A percentile compares a stretch with the other conserved stretches of the same genome.
These are phyloP conservation scores for Juncus inflexus DNA, from an alignment of 176 grass and related monocot species.

Conservation along the genomic window DNA sequence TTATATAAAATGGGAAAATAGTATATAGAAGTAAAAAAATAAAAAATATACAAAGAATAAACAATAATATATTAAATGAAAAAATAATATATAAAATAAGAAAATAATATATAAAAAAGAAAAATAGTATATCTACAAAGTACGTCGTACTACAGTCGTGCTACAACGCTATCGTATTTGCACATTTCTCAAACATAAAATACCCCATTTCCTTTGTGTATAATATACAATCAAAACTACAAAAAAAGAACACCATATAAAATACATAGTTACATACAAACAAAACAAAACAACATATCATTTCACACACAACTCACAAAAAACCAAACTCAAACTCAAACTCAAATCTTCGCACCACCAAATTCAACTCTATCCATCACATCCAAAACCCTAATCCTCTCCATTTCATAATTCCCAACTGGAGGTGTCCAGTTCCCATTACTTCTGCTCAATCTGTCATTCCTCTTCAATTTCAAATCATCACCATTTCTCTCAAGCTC, in stretches of 20 bases:
- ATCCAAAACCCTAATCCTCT: conserved; percentile 30
- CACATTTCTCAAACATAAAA: neutral
- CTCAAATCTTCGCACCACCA: neutral
- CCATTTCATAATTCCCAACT: neutral
- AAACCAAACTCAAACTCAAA: conserved; percentile 16
- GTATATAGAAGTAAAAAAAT: no score
- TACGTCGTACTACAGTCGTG: no score
- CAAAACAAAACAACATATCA: conserved; percentile 1
- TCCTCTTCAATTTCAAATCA: conserved; percentile 21
- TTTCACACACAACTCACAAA: neutral
- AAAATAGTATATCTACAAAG: neutral
- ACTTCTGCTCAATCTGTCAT: conserved; percentile 31
- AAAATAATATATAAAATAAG: no score
- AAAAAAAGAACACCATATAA: neutral
- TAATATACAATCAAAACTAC: conserved; percentile 33
- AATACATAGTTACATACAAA: no score
- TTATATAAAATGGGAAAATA: neutral
- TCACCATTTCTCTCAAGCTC: conserved; percentile 14
- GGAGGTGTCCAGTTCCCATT: conserved; percentile 2
- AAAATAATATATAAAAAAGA: neutral
- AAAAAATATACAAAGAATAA: no score
- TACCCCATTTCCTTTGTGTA: conserved; percentile 14
- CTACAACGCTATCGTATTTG: no score
- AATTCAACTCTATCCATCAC: conserved; percentile 31
- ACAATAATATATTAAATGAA: no score